Base-by-base conservation (phyloP, 2,329 filamentous ascomycete species). In the Dryadomyces quercivorus region DNA sequence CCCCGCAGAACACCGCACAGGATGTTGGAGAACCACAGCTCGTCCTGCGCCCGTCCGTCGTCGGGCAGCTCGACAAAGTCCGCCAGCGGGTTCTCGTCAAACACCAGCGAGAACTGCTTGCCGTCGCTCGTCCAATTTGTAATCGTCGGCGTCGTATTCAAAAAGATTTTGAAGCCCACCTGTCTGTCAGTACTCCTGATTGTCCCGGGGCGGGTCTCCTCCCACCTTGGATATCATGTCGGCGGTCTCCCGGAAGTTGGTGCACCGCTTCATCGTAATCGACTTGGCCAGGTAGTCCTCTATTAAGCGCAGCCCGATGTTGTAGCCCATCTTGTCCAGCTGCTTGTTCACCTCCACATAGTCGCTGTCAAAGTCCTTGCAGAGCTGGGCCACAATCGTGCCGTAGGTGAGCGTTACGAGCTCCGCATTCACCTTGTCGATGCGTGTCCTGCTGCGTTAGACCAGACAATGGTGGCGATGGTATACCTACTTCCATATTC, bases 101-200 rank as follows among this genome's bases (percentile, higher is more conserved):
- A 95, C 16, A 96, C 81, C 13, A 98, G 76, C 0, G 90, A 96
- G 72, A 98, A 98, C 62, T 95, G 89, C 67, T 95, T 96, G 72
- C 85, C 93, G 70, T 98, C 93, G 67, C 80, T 88, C 21, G 90
- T 93, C 93, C 93, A 98, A 67, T 95, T 96, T 50, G 90, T 89
- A 59, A 97, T 85, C 8, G 85, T 86, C 0, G 93, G 93, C 4
- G 91, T 94, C 62, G 96, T 90, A 66, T 98, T 98, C 58, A 98
- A 81, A 69, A 98, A 98, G 61, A 98, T 95, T 73, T 98, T 97
- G 75, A 98, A 98, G 55, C 93, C 93, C 60, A 98, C 86, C 88
- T 96, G 60, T n/a, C 13, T 7, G 15, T 40, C 15, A 40, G 36
- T n/a, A n/a, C 2, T 31, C 42, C 5, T n/a, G 10, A n/a, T n/a